These are phyloP conservation scores for Cucurbita argyrosperma DNA, from an alignment of 306 rosid genomes.

Conservation along the genomic window DNA sequence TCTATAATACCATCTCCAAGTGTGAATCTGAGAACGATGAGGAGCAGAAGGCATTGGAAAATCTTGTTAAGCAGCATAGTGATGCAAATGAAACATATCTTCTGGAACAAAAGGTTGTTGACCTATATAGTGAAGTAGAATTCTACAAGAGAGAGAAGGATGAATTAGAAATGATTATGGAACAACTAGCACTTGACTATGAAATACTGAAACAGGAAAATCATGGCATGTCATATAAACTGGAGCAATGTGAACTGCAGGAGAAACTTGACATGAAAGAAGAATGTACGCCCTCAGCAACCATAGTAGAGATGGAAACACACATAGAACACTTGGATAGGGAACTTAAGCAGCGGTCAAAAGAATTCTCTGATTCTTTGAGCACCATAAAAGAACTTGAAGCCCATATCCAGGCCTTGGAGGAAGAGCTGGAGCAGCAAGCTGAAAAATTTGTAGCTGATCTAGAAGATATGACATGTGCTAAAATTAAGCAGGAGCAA, in stretches of 20 bases:
- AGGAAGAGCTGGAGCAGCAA: conserved; percentile 65
- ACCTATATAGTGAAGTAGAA: conserved; percentile 72
- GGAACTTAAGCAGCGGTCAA: conserved; percentile 54
- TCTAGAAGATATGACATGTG: conserved; percentile 42
- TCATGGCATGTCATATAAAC: conserved; percentile 54
- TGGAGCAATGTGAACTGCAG: conserved; percentile 80
- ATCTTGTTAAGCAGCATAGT: conserved; percentile 44
- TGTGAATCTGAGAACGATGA: conserved; percentile 42
- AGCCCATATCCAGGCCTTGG: conserved; percentile 42
- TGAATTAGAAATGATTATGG: conserved; percentile 89
- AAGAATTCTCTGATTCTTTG: conserved; percentile 57
- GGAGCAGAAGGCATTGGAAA: conserved; percentile 69
- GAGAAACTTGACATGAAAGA: conserved; percentile 71
- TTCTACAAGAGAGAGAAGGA: conserved; percentile 78
- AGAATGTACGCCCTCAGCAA: conserved; percentile 44
- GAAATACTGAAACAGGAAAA: conserved; percentile 96
- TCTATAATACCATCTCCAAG: conserved; percentile 22
- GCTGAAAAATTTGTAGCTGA: conserved; percentile 56
- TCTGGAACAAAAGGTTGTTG: conserved; percentile 56
- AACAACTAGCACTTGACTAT: conserved; percentile 94
- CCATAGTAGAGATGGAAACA: conserved; percentile 38
- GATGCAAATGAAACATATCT: conserved; percentile 35
- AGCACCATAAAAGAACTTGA: conserved; percentile 55
- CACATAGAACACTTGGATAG: conserved; percentile 51
- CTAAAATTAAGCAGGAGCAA: conserved; percentile 78